phyloP scores from a whole-genome alignment of 306 rosid species.

The Cercis canadensis region DNA sequence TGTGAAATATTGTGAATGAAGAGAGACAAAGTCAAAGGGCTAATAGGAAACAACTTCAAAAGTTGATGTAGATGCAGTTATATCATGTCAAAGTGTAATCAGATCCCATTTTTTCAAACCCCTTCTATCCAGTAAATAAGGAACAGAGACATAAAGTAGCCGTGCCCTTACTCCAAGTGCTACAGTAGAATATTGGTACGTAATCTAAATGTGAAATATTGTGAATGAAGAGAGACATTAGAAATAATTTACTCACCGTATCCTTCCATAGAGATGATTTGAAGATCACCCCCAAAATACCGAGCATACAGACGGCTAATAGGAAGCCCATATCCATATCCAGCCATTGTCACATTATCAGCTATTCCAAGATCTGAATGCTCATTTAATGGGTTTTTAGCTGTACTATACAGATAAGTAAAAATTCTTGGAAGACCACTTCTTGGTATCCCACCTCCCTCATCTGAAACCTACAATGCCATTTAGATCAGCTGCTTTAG shows the following conservation, averaged over 20 bases:
- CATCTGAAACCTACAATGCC: constrained; percentile 68
- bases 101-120: too few relatives aligned
- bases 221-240: not conserved
- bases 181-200: too few relatives aligned
- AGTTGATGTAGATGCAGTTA: not conserved
- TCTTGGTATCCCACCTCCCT: constrained; percentile 77
- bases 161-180: too few relatives aligned
- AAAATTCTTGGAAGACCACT: constrained; percentile 72
- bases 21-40: too few relatives aligned
- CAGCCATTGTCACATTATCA: constrained; percentile 71
- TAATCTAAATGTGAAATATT: not conserved
- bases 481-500: constrained; percentile 33
- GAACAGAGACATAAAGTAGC: not conserved
- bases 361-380: constrained; percentile 51
- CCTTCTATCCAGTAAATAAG: not conserved
- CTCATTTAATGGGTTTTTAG: constrained; percentile 65
- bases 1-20: not conserved
- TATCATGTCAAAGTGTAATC: not conserved
- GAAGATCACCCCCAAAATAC: constrained; percentile 85
- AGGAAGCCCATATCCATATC: constrained; percentile 82
- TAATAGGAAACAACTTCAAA: too few relatives aligned
- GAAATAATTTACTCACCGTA: constrained; percentile 58
- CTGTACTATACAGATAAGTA: constrained; percentile 82
- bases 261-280: constrained; percentile 87
- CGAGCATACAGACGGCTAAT: constrained; percentile 78